A percentile compares a stretch with the other conserved stretches of the same genome.
Conservation (phyloP, 257 asterid genomes). For the Solanum sejunctum region DNA sequence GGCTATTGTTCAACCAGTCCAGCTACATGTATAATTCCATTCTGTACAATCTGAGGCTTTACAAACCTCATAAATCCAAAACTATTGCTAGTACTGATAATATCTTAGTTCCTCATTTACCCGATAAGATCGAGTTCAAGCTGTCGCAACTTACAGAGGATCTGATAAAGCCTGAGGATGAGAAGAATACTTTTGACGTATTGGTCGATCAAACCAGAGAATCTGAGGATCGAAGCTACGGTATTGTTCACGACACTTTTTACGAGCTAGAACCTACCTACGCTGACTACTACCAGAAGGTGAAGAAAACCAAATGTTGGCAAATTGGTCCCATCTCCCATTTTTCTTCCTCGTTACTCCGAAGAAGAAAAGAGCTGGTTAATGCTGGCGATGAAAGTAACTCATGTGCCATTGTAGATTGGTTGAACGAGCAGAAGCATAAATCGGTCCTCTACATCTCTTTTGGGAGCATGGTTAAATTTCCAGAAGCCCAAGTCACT, state of each 20-base stretch:
- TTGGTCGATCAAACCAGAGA: not conserved
- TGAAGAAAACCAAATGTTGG: not conserved
- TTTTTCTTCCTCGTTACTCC: not conserved
- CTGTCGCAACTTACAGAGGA: not conserved
- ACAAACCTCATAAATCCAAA: not conserved
- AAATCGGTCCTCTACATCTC: not conserved
- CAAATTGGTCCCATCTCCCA: not conserved
- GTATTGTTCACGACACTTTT: not conserved
- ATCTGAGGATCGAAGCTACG: not conserved
- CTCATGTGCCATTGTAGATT: not conserved
- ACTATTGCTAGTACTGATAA: not conserved
- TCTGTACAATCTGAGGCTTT: not conserved
- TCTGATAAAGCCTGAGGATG: not conserved
- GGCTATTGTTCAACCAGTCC: not conserved
- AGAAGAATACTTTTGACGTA: not conserved
- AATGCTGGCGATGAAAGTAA: not conserved
- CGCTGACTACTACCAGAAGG: not conserved
- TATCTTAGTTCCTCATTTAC: not conserved
- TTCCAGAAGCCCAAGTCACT: not conserved
- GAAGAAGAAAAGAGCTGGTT: not conserved
- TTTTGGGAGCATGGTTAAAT: not conserved
- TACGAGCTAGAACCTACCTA: not conserved
- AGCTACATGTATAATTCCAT: not conserved
- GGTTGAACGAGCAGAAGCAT: not conserved
- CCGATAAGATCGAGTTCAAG: not conserved